Conservation (phyloP, 768 basidiomycete genomes). For the Inosperma sp. region DNA sequence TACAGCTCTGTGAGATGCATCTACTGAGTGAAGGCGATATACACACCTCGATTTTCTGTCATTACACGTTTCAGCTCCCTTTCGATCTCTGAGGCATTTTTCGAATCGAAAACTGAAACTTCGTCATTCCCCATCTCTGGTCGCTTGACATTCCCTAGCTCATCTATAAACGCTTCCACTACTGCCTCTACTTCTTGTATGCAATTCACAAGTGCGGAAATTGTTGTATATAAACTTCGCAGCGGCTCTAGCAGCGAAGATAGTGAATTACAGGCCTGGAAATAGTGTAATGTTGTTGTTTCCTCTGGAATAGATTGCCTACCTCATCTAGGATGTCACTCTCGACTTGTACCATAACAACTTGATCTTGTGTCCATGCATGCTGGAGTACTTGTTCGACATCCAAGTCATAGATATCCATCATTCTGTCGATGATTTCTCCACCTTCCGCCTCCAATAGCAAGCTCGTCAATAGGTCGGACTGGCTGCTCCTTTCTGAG, state of each 20-base stretch:
- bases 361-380: slow-evolving; percentile 22
- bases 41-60: slow-evolving; percentile 14
- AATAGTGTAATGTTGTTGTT: not conserved
- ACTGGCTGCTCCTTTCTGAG: not conserved
- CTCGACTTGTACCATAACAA: slow-evolving; percentile 11
- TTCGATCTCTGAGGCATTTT: slow-evolving; percentile 6
- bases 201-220: slow-evolving; percentile 9
- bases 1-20: slow-evolving; percentile 1
- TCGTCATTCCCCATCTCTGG: not conserved
- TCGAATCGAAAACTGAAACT: not conserved
- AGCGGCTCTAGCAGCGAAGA: slow-evolving; percentile 12
- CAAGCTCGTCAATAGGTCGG: not conserved
- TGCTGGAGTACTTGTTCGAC: slow-evolving; percentile 10
- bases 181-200: slow-evolving; percentile 20
- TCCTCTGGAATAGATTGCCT: not conserved
- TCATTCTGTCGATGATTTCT: not conserved
- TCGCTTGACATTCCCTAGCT: slow-evolving; percentile 18
- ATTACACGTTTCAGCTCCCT: slow-evolving; percentile 14
- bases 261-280: slow-evolving; percentile 11
- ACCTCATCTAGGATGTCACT: slow-evolving; percentile 17
- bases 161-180: slow-evolving; percentile 22
- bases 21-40: not conserved
- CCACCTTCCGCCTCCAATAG: not conserved
- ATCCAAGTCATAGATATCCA: not conserved
- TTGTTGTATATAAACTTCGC: slow-evolving; percentile 11